Percentiles rank a stretch among this genome's conserved stretches.
phyloP scores from a whole-genome alignment of 2,329 filamentous ascomycete species.

The Ophiocordyceps camponoti-floridani region DNA sequence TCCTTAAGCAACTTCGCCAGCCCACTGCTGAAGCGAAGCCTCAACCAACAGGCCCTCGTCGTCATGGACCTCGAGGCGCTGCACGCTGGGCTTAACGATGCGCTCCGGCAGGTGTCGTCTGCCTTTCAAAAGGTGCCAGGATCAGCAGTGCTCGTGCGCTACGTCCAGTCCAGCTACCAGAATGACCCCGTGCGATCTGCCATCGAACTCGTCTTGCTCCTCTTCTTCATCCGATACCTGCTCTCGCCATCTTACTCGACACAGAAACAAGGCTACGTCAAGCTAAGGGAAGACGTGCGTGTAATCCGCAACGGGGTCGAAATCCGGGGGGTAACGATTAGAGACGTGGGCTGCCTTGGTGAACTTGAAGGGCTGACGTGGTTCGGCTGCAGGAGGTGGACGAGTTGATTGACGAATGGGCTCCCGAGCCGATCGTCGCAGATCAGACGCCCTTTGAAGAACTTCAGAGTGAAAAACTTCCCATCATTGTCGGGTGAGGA shows the following conservation, averaged over 20 bases:
- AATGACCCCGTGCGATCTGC: slow-evolving; percentile 88
- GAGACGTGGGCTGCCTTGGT: background rate
- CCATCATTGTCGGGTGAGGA: slow-evolving; percentile 68
- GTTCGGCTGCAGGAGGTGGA: slow-evolving; percentile 54
- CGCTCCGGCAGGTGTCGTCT: slow-evolving; percentile 33
- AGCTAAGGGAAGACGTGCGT: slow-evolving; percentile 58
- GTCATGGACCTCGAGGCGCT: slow-evolving; percentile 46
- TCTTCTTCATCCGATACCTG: slow-evolving; percentile 90
- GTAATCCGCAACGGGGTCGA: no score
- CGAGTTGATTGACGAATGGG: slow-evolving; percentile 92
- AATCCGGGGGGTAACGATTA: background rate
- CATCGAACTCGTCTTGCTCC: slow-evolving; percentile 80
- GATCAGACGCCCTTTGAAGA: slow-evolving; percentile 59
- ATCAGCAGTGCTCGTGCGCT: slow-evolving; percentile 83
- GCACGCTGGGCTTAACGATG: slow-evolving; percentile 29
- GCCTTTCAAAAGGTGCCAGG: slow-evolving; percentile 84
- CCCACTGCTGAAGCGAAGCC: background rate
- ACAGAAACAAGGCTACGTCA: slow-evolving; percentile 74
- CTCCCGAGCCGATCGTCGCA: slow-evolving; percentile 75
- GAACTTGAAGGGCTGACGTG: background rate
- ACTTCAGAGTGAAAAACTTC: slow-evolving; percentile 65
- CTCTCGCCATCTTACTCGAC: slow-evolving; percentile 86
- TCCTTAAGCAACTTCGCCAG: background rate
- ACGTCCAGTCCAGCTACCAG: slow-evolving; percentile 94
- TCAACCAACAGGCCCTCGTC: background rate